These are phyloP conservation scores for Cystoderma amianthinum DNA, from an alignment of 768 basidiomycete genomes.

Conservation along the genomic window DNA sequence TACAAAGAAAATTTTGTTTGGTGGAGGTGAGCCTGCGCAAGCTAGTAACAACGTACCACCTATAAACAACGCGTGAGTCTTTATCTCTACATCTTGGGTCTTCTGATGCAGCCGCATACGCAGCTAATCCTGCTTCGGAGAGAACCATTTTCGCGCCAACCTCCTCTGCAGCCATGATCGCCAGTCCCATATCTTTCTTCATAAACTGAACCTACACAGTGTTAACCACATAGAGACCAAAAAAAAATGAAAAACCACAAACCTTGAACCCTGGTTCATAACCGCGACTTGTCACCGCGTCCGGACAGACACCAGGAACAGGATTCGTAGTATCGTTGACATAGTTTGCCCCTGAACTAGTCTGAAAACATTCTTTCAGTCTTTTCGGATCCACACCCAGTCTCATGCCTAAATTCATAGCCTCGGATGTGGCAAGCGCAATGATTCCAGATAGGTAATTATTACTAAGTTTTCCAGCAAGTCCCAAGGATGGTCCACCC, in stretches of 20 bases:
- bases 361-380: slow-evolving; percentile 28
- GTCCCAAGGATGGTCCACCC: slow-evolving; percentile 31
- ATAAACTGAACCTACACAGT: slow-evolving; percentile 29
- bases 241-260: not conserved
- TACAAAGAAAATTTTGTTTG: slow-evolving; percentile 4
- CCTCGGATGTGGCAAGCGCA: slow-evolving; percentile 33
- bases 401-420: slow-evolving; percentile 38
- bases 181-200: slow-evolving; percentile 37
- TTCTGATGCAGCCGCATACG: slow-evolving; percentile 30
- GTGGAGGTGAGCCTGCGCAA: not conserved
- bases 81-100: slow-evolving; percentile 29
- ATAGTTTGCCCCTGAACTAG: slow-evolving; percentile 33
- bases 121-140: slow-evolving; percentile 27
- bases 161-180: slow-evolving; percentile 26
- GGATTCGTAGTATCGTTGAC: slow-evolving; percentile 35
- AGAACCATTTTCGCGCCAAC: slow-evolving; percentile 31
- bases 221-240: no score
- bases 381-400: slow-evolving; percentile 32
- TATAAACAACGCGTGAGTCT: slow-evolving; percentile 32
- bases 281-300: slow-evolving; percentile 31
- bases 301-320: slow-evolving; percentile 35
- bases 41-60: slow-evolving; percentile 20
- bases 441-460: slow-evolving; percentile 36
- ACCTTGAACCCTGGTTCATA: slow-evolving; percentile 39
- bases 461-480: slow-evolving; percentile 37